phyloP scores from a whole-genome alignment of 1,284 basidiomycete species.

The Hemileia vastatrix region DNA sequence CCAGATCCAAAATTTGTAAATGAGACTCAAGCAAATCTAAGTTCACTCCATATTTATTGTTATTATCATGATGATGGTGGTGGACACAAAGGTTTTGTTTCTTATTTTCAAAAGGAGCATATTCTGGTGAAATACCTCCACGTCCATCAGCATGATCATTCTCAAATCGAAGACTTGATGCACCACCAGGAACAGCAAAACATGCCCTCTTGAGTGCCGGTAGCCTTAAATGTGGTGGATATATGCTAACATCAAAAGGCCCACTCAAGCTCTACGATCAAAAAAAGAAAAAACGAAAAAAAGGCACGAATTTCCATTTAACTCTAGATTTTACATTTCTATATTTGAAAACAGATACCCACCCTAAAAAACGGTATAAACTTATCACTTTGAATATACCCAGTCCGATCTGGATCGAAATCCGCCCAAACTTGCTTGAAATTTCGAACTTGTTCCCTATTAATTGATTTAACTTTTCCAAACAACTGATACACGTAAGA shows the following conservation, averaged over 20 bases:
- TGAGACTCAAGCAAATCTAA: slow-evolving; percentile 54
- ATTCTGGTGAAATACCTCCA: not conserved
- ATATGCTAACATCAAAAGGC: slow-evolving; percentile 47
- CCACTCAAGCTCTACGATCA: slow-evolving; percentile 8
- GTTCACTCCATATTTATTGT: slow-evolving; percentile 54
- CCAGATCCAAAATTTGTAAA: slow-evolving; percentile 59
- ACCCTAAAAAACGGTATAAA: slow-evolving; percentile 71
- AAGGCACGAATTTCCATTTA: slow-evolving; percentile 23
- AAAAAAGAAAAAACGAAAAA: not conserved
- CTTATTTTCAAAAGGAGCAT: slow-evolving; percentile 13
- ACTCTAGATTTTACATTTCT: slow-evolving; percentile 25
- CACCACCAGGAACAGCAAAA: not conserved
- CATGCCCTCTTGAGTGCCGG: slow-evolving; percentile 49
- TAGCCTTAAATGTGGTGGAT: slow-evolving; percentile 60
- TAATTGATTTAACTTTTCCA: slow-evolving; percentile 65
- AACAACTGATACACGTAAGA: slow-evolving; percentile 82
- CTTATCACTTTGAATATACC: slow-evolving; percentile 61
- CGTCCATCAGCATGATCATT: not conserved
- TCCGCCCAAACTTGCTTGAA: slow-evolving; percentile 93
- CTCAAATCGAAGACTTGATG: not conserved
- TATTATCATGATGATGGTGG: not conserved
- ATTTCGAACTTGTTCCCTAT: slow-evolving; percentile 59
- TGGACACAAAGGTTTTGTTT: not conserved
- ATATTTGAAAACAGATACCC: slow-evolving; percentile 27
- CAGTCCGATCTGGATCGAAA: slow-evolving; percentile 67